A percentile compares a stretch with the other conserved stretches of the same genome.
phyloP scores from a whole-genome alignment of 2,329 filamentous ascomycete genomes.

The Diplocarpon mali region DNA sequence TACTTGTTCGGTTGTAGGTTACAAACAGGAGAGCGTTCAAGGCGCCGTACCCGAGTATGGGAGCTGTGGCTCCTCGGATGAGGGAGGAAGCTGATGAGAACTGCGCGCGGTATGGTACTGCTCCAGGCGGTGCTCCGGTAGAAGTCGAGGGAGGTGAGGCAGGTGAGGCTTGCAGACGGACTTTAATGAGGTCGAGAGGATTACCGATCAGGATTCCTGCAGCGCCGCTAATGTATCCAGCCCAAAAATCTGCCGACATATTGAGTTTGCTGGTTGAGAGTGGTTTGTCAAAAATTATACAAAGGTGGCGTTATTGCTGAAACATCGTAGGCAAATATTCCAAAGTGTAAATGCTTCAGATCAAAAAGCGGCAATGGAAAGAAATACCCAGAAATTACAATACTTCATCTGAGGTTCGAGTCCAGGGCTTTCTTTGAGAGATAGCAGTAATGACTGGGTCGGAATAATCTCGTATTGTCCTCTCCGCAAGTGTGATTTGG shows the following conservation, averaged over 20 bases:
- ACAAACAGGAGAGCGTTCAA: constrained; percentile 86
- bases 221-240: constrained; percentile 80
- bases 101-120: constrained; percentile 22
- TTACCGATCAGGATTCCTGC: constrained; percentile 83
- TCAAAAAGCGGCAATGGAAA: too few relatives aligned
- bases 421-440: constrained; percentile 12
- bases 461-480: constrained; percentile 15
- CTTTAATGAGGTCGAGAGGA: constrained; percentile 70
- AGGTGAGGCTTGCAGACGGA: constrained; percentile 61
- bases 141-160: constrained; percentile 3
- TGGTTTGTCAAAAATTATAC: neutral
- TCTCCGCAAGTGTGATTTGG: constrained; percentile 18
- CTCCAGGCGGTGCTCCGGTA: constrained; percentile 7
- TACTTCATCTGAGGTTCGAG: constrained; percentile 1
- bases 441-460: constrained; percentile 16
- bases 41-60: constrained; percentile 80
- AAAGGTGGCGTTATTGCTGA: neutral
- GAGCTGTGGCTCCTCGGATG: constrained; percentile 64
- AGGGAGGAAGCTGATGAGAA: constrained; percentile 31
- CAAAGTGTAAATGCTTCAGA: neutral
- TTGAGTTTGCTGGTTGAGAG: neutral
- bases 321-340: constrained; percentile 3
- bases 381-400: constrained; percentile 3
- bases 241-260: constrained; percentile 71
- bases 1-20: constrained; percentile 77